Evolutionary conservation across 2,329 filamentous ascomycete genomes (phyloP), one percentile per base, ranked within the genome.

Genomic region (Diplocarpon mali): DNA sequence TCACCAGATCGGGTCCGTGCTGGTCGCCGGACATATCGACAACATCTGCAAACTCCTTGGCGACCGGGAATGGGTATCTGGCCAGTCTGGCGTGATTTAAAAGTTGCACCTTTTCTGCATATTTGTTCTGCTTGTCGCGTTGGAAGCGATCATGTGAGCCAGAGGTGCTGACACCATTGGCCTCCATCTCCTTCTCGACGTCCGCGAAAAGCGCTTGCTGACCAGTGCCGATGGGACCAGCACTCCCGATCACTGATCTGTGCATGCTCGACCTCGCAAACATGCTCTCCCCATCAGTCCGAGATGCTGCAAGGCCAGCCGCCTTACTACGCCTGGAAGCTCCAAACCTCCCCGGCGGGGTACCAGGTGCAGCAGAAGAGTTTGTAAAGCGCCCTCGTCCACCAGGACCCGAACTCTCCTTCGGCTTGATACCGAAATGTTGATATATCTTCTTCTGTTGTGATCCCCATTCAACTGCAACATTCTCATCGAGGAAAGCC

Each of bases 401-500:
- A 16, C 41, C 48, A 30, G 45, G 17, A 13, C 24, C 30, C 4
- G 41, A 15, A 51, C 72, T 71, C 38, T 79, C 74, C 17, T 69
- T 69, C 5, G 74, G 68, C 60, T 79, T 82, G 60, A 98, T 83
- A 12, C 92, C 92, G 63, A 98, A 96, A 65, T 98, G 92, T 59
- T 95, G 81, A 65, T 95, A 96, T 52, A 98, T 95, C 53, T 81
- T 81, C 64, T 85, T 86, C 51, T 90, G 82, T 67, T 96, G 90
- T 13, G 84, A 82, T 56, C 95, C 89, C 89, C 92, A 96, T 63
- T 96, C 88, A 69, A 94, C 82, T 27, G 88, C 86, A 40, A 96
- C 80, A 60, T 94, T 93, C 57, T 95, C 89, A 62, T 96, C 89
- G 45, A 98, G 72, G 62, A 95, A 96, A 49, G 78, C 76, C 62